These are phyloP conservation scores for Porogramme epimiltina DNA, from an alignment of 1,284 basidiomycete species.

Conservation along the genomic window DNA sequence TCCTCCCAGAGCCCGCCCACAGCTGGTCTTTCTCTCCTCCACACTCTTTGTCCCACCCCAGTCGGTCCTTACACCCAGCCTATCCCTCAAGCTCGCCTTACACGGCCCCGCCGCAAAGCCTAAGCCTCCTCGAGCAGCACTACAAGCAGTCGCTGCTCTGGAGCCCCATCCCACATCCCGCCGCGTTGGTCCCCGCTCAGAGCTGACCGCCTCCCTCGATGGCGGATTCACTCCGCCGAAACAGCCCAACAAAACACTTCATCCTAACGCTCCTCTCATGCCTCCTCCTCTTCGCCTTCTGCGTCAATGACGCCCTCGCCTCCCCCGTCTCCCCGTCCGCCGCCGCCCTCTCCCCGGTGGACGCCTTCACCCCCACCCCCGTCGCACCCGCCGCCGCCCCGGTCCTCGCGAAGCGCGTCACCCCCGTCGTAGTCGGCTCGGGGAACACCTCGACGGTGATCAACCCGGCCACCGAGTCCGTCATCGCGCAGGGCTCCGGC, in stretches of 20 bases:
- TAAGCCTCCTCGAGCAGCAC: constrained; percentile 5
- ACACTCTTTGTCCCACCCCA: constrained; percentile 16
- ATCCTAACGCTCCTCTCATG: constrained; percentile 14
- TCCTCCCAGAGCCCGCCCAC: not conserved
- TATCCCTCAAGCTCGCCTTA: not conserved
- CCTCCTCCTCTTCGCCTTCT: constrained; percentile 11
- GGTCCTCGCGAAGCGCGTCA: constrained; percentile 8
- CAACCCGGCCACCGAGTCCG: constrained; percentile 42
- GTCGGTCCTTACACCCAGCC: constrained; percentile 20
- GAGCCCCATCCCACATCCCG: not conserved
- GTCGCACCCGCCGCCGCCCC: not conserved
- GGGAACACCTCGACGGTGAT: constrained; percentile 45
- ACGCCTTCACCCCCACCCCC: not conserved
- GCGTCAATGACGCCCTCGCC: constrained; percentile 5
- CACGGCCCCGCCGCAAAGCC: not conserved
- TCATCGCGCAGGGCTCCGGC: constrained; percentile 54
- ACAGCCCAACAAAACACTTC: constrained; percentile 1
- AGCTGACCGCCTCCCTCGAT: constrained; percentile 14
- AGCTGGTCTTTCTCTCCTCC: not conserved
- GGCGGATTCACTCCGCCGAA: constrained; percentile 20
- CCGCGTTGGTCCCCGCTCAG: constrained; percentile 5
- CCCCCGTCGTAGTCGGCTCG: constrained; percentile 36
- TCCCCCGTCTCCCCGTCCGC: constrained; percentile 3
- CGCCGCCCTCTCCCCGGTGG: not conserved
- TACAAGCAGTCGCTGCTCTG: constrained; percentile 5